These are phyloP conservation scores for Euphorbia pulcherrima DNA, from an alignment of 345 rosid species.

Conservation along the genomic window DNA sequence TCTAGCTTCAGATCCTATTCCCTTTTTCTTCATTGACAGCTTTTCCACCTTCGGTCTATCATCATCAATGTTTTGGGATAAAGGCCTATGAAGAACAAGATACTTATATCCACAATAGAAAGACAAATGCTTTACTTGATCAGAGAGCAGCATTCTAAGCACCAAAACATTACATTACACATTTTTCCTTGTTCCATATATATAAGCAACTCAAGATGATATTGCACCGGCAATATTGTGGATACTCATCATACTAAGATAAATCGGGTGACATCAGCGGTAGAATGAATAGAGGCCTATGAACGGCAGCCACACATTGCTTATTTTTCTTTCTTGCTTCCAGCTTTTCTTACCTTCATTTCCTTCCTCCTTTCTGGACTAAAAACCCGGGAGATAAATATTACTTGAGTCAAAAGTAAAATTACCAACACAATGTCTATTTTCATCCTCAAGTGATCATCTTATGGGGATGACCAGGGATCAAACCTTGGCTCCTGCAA, in stretches of 20 bases:
- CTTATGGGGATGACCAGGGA: too few relatives aligned
- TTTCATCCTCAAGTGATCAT: not conserved
- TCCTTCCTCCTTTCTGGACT: not conserved
- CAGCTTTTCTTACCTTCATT: not conserved
- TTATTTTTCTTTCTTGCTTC: not conserved
- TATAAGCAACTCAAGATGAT: not conserved
- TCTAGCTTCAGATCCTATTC: slow-evolving; percentile 89
- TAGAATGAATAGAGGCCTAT: not conserved
- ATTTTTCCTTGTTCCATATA: not conserved
- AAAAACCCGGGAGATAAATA: not conserved
- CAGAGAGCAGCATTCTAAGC: not conserved
- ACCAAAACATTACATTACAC: not conserved
- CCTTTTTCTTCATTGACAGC: slow-evolving; percentile 77
- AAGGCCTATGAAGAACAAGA: slow-evolving; percentile 36
- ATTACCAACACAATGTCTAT: not conserved
- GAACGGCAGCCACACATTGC: not conserved
- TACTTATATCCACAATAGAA: not conserved
- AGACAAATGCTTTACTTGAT: slow-evolving; percentile 10
- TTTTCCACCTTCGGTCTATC: slow-evolving; percentile 73
- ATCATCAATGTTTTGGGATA: slow-evolving; percentile 46
- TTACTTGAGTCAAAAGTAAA: not conserved
- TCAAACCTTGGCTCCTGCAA: too few relatives aligned
- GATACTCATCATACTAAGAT: not conserved
- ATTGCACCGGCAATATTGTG: not conserved
- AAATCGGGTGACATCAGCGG: not conserved